phyloP scores from a whole-genome alignment of 495 filamentous ascomycete genomes.

The Tuber magnatum region DNA sequence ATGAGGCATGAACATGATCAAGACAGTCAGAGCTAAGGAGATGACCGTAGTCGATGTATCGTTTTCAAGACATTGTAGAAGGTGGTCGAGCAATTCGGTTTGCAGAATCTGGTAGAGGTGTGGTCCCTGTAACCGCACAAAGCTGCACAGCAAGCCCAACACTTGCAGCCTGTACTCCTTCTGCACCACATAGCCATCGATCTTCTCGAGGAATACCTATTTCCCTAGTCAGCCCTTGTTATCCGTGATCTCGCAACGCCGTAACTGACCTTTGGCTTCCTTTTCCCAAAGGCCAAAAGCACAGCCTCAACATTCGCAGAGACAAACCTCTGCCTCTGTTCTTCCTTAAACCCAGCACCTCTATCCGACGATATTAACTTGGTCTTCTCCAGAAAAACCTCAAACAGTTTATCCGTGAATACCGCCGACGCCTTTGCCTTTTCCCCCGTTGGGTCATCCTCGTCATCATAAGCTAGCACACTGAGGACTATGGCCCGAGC shows the following conservation, averaged over 20 bases:
- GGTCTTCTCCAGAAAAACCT: conserved; percentile 54
- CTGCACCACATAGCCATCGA: conserved; percentile 56
- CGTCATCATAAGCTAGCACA: conserved; percentile 53
- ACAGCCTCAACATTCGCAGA: conserved; percentile 49
- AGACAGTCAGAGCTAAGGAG: conserved; percentile 56
- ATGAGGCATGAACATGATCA: conserved; percentile 71
- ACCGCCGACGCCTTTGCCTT: conserved; percentile 44
- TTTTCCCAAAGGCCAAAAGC: conserved; percentile 56
- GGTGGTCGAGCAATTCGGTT: conserved; percentile 58
- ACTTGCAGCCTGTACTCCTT: conserved; percentile 53
- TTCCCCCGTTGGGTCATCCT: conserved; percentile 47
- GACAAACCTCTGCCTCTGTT: conserved; percentile 45
- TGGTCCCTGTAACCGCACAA: conserved; percentile 60
- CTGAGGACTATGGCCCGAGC: conserved; percentile 52
- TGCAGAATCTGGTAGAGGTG: conserved; percentile 62
- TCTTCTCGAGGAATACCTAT: conserved; percentile 54
- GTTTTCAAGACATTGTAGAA: conserved; percentile 61
- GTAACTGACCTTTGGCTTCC: conserved; percentile 55
- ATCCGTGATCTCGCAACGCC: conserved; percentile 1
- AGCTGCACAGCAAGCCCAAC: conserved; percentile 56
- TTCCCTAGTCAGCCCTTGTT: conserved; percentile 28
- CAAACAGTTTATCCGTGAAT: conserved; percentile 51
- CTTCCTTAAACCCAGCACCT: conserved; percentile 50
- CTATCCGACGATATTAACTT: conserved; percentile 45
- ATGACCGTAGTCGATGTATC: conserved; percentile 65